Conservation (phyloP, 2,329 filamentous ascomycete genomes). For the Trichoderma sp. region DNA sequence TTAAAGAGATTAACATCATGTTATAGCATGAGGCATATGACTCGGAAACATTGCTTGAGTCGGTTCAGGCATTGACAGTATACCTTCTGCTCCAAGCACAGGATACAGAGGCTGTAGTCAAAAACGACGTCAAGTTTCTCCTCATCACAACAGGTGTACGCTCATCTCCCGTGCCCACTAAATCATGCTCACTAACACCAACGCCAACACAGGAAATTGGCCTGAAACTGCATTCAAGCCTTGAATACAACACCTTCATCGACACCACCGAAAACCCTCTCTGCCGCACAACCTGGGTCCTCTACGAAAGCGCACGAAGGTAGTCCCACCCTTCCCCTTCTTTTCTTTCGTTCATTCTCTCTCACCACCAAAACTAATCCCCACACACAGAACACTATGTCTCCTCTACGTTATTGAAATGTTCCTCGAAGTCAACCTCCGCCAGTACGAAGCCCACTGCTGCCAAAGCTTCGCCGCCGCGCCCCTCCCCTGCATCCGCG, state of each 20-base stretch:
- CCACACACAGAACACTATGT: slow-evolving; percentile 12
- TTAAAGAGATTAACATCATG: not conserved
- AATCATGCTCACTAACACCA: no score
- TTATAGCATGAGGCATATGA: not conserved
- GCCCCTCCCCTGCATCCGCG: slow-evolving; percentile 24
- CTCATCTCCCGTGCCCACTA: not conserved
- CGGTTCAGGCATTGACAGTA: slow-evolving; percentile 17
- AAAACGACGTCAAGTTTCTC: slow-evolving; percentile 17
- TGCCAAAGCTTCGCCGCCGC: not conserved
- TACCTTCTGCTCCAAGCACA: slow-evolving; percentile 20
- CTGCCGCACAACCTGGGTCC: slow-evolving; percentile 16
- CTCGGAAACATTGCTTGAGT: slow-evolving; percentile 9
- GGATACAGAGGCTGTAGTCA: slow-evolving; percentile 13
- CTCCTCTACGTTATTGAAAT: slow-evolving; percentile 21
- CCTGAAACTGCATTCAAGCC: not conserved
- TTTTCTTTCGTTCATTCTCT: no score
- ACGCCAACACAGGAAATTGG: not conserved
- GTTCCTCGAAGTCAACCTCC: slow-evolving; percentile 21
- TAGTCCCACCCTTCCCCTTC: not conserved
- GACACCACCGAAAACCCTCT: not conserved
- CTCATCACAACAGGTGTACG: slow-evolving; percentile 17
- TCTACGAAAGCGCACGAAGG: slow-evolving; percentile 21
- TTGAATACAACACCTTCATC: not conserved
- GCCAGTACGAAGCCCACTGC: not conserved
- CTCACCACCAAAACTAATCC: not conserved